Evolutionary conservation across 768 basidiomycete species (phyloP), one percentile per base, ranked within the genome.

Genomic region (Naganishia kalamii): DNA sequence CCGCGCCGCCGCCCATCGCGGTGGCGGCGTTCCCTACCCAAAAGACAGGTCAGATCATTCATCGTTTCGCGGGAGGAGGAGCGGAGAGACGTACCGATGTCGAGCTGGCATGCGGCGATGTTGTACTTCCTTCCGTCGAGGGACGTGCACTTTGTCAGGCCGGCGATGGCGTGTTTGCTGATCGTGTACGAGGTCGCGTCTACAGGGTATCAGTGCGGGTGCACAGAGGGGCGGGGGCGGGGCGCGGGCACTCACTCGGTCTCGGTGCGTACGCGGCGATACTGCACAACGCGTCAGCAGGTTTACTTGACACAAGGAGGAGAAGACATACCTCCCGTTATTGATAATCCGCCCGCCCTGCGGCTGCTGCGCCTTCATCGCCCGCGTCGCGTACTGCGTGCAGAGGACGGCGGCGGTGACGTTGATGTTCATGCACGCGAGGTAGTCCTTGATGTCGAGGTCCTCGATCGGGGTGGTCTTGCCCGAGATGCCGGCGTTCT

Each of bases 331-430:
- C 54, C 54, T 57, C 0, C 89, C 90, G 70, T 92, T 90, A 80
- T 91, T 90, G 78, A 93, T 87, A 67, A 92, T 88, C 21, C 88
- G 83, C 0, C 89, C 89, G 67, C 90, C 90, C 62, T 81, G 81
- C 0, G 90, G 89, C 0, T 78, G 74, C 74, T 92, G 89, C 0
- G 77, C 71, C 74, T 88, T 90, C 84, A 91, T 91, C 4, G 85
- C 77, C 63, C 76, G 82, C 72, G 90, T 81, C 1, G 89, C 90
- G 68, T 89, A 85, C 12, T 86, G 83, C 0, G 88, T 87, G 72
- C 89, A 90, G 44, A 92, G 80, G 73, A 90, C 89, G 0, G 86
- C 80, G 0, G 84, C 89, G 43, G 85, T 76, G 46, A 92, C 79
- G 78, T 92, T 92, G 50, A 88, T 83, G 65, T 85, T 82, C 60